These are phyloP conservation scores for Plasmodium cynomolgi DNA, from an alignment of 169 alveolate species.

Conservation along the genomic window DNA sequence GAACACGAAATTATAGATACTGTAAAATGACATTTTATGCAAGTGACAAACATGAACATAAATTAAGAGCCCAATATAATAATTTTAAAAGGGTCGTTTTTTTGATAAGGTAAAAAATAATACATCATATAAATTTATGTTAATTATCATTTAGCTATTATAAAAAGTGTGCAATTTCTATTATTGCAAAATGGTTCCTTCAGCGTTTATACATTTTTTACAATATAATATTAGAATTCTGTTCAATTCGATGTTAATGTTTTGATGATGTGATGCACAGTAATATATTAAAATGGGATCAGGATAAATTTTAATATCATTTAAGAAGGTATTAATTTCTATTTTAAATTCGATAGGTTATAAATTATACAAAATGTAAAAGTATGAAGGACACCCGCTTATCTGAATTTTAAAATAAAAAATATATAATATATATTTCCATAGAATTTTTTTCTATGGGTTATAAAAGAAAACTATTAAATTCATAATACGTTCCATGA, in stretches of 20 bases:
- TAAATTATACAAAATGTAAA: too few relatives aligned
- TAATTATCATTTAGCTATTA: neutral
- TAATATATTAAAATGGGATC: too few relatives aligned
- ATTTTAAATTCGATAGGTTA: too few relatives aligned
- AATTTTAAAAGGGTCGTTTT: neutral
- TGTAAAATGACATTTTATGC: neutral
- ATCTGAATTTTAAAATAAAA: too few relatives aligned
- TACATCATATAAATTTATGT: neutral
- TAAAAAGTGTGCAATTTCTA: neutral
- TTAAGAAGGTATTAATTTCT: too few relatives aligned
- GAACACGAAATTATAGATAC: neutral
- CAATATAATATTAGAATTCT: neutral
- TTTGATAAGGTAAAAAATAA: neutral
- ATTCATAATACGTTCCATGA: too few relatives aligned
- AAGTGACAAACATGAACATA: neutral
- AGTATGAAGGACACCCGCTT: too few relatives aligned
- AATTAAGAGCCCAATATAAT: neutral
- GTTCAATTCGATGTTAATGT: neutral
- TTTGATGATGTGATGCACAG: too few relatives aligned
- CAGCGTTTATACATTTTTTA: neutral
- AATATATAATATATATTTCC: too few relatives aligned
- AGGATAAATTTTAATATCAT: too few relatives aligned
- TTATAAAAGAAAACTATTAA: too few relatives aligned
- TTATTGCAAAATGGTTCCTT: neutral
- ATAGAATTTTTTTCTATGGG: too few relatives aligned